A percentile compares a stretch with the other conserved stretches of the same genome.
Evolutionary conservation across 1,139 yeast species (phyloP).

Genomic region (Hyphopichia pseudoburtonii): DNA sequence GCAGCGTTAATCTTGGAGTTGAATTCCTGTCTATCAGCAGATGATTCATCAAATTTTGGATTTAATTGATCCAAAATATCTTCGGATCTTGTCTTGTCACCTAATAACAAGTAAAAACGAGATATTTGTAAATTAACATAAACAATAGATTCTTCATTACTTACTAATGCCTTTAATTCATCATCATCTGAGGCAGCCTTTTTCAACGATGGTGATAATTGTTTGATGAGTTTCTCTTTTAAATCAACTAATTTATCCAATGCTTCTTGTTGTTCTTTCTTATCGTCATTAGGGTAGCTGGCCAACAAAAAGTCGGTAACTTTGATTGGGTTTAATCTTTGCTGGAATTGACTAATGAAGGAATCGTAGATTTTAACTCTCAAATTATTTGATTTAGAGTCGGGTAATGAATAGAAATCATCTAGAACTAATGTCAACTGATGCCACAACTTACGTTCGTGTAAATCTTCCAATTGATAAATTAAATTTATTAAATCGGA

Average conservation of each 20-base stretch:
- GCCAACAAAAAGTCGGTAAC: constrained; percentile 72
- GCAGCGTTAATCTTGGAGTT: constrained; percentile 79
- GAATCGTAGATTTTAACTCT: constrained; percentile 69
- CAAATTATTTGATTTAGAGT: constrained; percentile 48
- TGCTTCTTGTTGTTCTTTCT: constrained; percentile 48
- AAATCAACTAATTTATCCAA: constrained; percentile 57
- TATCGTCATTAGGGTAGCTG: constrained; percentile 36
- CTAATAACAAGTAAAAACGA: constrained; percentile 60
- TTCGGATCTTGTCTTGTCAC: constrained; percentile 63
- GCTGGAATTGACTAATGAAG: constrained; percentile 66
- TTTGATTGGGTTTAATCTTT: constrained; percentile 75
- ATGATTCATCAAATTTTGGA: constrained; percentile 54
- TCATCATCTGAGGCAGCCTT: constrained; percentile 29
- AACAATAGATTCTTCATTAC: constrained; percentile 45
- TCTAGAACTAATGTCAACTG: constrained; percentile 74
- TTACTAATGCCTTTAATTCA: constrained; percentile 37
- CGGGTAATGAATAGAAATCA: constrained; percentile 54
- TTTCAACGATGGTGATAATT: constrained; percentile 16
- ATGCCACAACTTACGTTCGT: constrained; percentile 79
- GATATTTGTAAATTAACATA: constrained; percentile 79
- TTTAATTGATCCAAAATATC: constrained; percentile 65
- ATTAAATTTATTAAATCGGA: constrained; percentile 63
- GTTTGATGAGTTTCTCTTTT: constrained; percentile 46
- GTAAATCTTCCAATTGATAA: constrained; percentile 78
- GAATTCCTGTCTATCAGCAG: constrained; percentile 29